These are phyloP conservation scores for Stephania cephalantha DNA, from an alignment of 164 flowering plant species.

Conservation along the genomic window DNA sequence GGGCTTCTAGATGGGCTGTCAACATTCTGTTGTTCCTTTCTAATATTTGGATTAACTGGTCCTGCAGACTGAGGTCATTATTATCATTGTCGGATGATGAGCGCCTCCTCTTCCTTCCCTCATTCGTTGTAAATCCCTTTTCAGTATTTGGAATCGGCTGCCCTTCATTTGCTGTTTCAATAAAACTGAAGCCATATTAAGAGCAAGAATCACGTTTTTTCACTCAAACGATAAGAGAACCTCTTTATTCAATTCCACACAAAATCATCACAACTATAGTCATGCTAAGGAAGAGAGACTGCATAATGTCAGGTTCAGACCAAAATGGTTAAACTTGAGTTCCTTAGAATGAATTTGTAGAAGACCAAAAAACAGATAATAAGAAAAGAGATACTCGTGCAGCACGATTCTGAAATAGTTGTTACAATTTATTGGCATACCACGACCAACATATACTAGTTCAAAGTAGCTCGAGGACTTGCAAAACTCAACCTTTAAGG, in stretches of 20 bases:
- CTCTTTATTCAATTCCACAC: background rate
- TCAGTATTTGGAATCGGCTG: constrained; percentile 38
- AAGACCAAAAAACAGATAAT: too few relatives aligned
- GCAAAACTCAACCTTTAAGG: too few relatives aligned
- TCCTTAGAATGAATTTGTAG: too few relatives aligned
- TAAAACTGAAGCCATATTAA: constrained; percentile 3
- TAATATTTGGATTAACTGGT: constrained; percentile 47
- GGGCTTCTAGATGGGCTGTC: constrained; percentile 62
- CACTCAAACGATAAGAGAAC: background rate
- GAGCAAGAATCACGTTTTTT: background rate
- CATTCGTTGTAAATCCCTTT: constrained; percentile 45
- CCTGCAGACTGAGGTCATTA: constrained; percentile 32
- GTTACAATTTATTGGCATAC: too few relatives aligned
- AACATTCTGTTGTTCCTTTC: constrained; percentile 60
- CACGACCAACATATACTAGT: too few relatives aligned
- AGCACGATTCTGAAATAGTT: too few relatives aligned
- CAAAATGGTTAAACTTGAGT: too few relatives aligned
- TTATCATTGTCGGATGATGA: constrained; percentile 24
- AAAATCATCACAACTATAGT: background rate
- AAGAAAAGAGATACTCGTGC: too few relatives aligned
- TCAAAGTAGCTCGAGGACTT: too few relatives aligned
- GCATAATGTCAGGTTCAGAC: too few relatives aligned
- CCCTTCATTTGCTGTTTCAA: constrained; percentile 41
- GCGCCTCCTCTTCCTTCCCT: constrained; percentile 54
- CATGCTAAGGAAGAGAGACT: background rate